Conservation (phyloP, 805 yeast species). For the Metschnikowia shivogae region DNA sequence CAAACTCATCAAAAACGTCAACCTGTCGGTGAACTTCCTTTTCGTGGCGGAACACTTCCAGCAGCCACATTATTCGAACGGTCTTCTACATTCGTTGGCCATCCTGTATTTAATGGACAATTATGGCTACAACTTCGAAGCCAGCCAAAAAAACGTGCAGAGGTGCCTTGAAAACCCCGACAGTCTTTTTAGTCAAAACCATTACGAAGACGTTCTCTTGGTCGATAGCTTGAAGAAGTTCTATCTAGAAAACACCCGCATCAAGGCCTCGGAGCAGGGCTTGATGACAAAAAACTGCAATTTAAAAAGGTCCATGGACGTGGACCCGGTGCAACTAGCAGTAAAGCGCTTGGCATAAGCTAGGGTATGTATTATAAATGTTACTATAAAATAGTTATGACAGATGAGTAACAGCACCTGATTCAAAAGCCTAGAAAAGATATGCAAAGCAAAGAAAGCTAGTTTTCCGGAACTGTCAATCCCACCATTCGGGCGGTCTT, state of each 20-base stretch:
- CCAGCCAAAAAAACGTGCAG: slow-evolving; percentile 25
- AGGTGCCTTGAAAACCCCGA: slow-evolving; percentile 12
- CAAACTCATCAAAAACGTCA: slow-evolving; percentile 31
- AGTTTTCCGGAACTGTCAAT: slow-evolving; percentile 40
- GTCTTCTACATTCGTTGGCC: slow-evolving; percentile 22
- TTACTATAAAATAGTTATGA: not conserved
- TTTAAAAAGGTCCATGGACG: slow-evolving; percentile 22
- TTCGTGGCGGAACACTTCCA: slow-evolving; percentile 32
- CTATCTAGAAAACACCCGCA: slow-evolving; percentile 27
- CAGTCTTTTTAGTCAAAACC: slow-evolving; percentile 23
- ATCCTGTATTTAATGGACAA: slow-evolving; percentile 39
- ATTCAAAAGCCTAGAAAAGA: too few relatives aligned
- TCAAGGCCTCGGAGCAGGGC: slow-evolving; percentile 26
- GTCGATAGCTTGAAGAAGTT: slow-evolving; percentile 39
- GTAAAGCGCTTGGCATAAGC: slow-evolving; percentile 9
- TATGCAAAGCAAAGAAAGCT: not conserved
- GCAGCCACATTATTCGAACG: slow-evolving; percentile 23
- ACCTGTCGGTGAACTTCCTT: slow-evolving; percentile 28
- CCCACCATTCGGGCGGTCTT: slow-evolving; percentile 90
- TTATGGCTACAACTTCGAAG: slow-evolving; percentile 32
- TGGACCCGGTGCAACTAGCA: slow-evolving; percentile 5
- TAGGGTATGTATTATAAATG: not conserved
- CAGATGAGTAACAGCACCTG: not conserved
- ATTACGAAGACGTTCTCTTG: slow-evolving; percentile 37
- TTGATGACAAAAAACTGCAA: slow-evolving; percentile 26